Base-by-base conservation (phyloP, 208 protist genomes). In the Acanthamoeba royreba region DNA sequence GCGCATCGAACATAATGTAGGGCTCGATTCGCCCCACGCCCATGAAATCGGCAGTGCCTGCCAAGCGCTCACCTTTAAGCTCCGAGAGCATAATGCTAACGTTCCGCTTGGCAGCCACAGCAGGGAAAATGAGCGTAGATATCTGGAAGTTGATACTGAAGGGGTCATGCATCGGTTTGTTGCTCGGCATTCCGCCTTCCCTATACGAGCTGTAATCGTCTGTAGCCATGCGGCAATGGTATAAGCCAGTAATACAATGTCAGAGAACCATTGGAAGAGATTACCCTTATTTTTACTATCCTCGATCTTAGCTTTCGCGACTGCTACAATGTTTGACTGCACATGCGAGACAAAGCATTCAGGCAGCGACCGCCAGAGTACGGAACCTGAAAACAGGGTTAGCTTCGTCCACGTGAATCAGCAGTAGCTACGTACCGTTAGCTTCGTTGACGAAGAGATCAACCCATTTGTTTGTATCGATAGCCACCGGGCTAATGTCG, bases 1-100 rank as follows among this genome's bases (percentile, higher is more conserved):
- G 86, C 25, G 86, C 86, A 3, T 92, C 86, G 45, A 92, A 92
- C 3, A 92, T 31, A 11, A 92, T 92, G 58, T 72, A 92, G 42
- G 47, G 55, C 49, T 92, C 58, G 58, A 63, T 22, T 9, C 45
- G 33, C 2, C 66, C 66, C 7, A 77, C 66, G 0, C 86, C 52
- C 38, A 63, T 92, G 28, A 88, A 88, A 46, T 88, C 79, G 2
- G 47, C 38, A 33, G 79, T 45, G 43, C 43, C 79, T 22, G 45
- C 66, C 19, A 88, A 19, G 33, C 79, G 43, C 79, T 88, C 79
- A 38, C 47, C 79, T 28, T 88, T 88, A 19, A 88, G 79, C 2
- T 88, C 79, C 43, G 79, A 45, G 79, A 88, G 49, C 25, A 88
- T 88, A 46, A 88, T 88, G 79, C 33, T 46, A 28, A 88, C 31